Evolutionary conservation across 768 basidiomycete genomes (phyloP).

Genomic region (Leccinum sublutescens): DNA sequence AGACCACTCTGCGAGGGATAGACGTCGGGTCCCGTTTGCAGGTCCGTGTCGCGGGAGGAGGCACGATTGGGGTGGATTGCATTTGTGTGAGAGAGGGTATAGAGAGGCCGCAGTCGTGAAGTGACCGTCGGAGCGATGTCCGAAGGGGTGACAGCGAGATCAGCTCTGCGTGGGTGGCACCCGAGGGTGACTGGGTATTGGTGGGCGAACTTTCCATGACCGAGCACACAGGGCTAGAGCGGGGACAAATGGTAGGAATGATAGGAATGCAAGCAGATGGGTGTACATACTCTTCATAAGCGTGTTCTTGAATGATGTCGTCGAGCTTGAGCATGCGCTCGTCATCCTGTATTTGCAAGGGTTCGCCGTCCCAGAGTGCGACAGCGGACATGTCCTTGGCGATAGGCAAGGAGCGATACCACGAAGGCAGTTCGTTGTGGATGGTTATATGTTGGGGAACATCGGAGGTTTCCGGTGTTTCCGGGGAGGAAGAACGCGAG

Average conservation of each 20-base stretch:
- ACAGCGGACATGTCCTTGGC: slow-evolving; percentile 39
- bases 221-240: slow-evolving; percentile 19
- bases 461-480: slow-evolving; percentile 65
- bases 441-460: slow-evolving; percentile 48
- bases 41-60: slow-evolving; percentile 60
- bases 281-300: slow-evolving; percentile 68
- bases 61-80: slow-evolving; percentile 58
- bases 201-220: slow-evolving; percentile 19
- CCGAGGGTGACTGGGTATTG: slow-evolving; percentile 8
- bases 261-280: slow-evolving; percentile 4
- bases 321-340: slow-evolving; percentile 63
- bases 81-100: slow-evolving; percentile 38
- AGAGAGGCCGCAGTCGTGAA: slow-evolving; percentile 31
- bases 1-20: slow-evolving; percentile 58
- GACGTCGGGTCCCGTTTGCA: slow-evolving; percentile 54
- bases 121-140: slow-evolving; percentile 31
- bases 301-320: slow-evolving; percentile 71
- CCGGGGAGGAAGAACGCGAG: slow-evolving; percentile 73
- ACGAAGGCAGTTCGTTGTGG: slow-evolving; percentile 51
- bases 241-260: neutral
- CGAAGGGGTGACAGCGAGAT: slow-evolving; percentile 31
- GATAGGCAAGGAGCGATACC: slow-evolving; percentile 53
- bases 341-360: slow-evolving; percentile 47
- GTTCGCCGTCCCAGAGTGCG: slow-evolving; percentile 44
- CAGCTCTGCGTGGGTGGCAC: slow-evolving; percentile 38